Evolutionary conservation across 192 early-diverging fungal genomes (phyloP), one percentile per base, ranked within the genome.

Genomic region (Polychytrium aggregatum): DNA sequence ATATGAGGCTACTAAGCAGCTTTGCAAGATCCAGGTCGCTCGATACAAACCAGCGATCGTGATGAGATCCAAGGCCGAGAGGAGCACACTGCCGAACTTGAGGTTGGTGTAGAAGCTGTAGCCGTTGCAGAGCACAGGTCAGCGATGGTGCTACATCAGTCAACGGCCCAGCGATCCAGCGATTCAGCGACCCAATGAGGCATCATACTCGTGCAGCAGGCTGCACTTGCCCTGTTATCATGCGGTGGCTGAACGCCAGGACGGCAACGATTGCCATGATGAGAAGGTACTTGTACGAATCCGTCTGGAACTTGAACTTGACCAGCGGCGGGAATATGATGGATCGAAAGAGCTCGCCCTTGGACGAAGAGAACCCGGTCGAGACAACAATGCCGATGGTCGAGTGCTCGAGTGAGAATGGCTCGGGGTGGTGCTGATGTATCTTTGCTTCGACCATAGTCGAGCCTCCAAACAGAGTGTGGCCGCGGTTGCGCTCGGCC

Each of bases 281-380:
- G 27, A 33, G 40, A 20, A 73, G 45, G 52, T 71, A 73, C 42
- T 59, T 56, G 27, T 44, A 50, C 1, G 67, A 40, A 48, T 73
- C 71, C 47, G 28, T 41, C 27, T 73, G 52, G 41, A 73, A 73
- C 44, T 68, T 71, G 50, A 72, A 63, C 28, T 71, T 65, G 21
- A 70, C 33, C 35, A 50, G 34, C 17, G 40, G 45, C 2, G 71
- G 71, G 45, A 50, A 65, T 24, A 73, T 34, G 35, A 73, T 73
- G 11, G 59, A 52, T 2, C 67, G 48, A 41, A 73, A 66, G 21
- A 73, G 53, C 37, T 70, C 44, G 2, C 71, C 71, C 44, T 70
- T 73, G 17, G 55, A 48, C 1, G 67, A 61, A 30, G 49, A 50
- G 49, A 70, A 70, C 0, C 70, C 70, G 1, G 70, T 72, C 17